Evolutionary conservation across 192 early-diverging fungal species (phyloP).

Genomic region (Funneliformis geosporum): DNA sequence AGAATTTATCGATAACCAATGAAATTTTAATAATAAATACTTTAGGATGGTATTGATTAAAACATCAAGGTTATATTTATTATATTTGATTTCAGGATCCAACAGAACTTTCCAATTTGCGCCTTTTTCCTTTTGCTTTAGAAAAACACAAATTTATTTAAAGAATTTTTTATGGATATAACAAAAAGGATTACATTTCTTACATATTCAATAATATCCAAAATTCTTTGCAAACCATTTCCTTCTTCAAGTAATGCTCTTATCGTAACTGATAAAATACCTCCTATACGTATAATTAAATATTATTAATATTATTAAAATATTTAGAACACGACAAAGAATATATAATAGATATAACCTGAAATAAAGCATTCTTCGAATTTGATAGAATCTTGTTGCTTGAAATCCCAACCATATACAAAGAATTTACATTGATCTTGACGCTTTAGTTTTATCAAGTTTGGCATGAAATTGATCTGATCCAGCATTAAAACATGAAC

Average conservation of each 20-base stretch:
- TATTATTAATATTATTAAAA: background rate
- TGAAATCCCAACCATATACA: background rate
- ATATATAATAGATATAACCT: background rate
- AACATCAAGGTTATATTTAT: background rate
- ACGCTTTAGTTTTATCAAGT: background rate
- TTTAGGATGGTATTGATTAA: background rate
- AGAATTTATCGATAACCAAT: background rate
- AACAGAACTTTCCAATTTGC: background rate
- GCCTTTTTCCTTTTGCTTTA: background rate
- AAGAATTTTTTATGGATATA: too few relatives aligned
- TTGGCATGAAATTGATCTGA: constrained; percentile 16
- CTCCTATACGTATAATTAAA: background rate
- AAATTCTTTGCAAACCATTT: background rate
- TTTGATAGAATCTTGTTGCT: background rate
- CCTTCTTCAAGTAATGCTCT: background rate
- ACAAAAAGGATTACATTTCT: background rate
- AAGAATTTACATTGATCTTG: background rate
- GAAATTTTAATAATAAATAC: background rate
- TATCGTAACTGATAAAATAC: background rate
- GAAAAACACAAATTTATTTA: background rate
- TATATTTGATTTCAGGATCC: background rate
- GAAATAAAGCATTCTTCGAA: background rate
- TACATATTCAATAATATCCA: background rate
- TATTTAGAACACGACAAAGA: background rate
- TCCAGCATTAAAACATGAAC: background rate